phyloP scores from a whole-genome alignment of 2,329 filamentous ascomycete species.

The Lachnellula occidentalis region DNA sequence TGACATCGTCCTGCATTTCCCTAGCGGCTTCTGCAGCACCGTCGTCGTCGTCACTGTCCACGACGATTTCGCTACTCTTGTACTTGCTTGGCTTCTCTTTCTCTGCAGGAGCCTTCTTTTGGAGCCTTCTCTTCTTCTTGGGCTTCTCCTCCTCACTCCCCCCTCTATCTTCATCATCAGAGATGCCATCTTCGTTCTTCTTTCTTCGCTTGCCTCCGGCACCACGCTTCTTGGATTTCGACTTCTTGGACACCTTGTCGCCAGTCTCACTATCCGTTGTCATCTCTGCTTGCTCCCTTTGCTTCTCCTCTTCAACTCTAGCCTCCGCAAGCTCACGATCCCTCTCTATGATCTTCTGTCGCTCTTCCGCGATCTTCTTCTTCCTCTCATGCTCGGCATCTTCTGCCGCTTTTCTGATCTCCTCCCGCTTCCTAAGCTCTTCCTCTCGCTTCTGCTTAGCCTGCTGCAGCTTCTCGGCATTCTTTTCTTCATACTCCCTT shows the following conservation, averaged over 20 bases:
- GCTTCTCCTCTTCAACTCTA: conserved; percentile 64
- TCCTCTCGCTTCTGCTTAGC: conserved; percentile 76
- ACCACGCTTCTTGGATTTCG: conserved; percentile 42
- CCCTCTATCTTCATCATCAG: conserved; percentile 29
- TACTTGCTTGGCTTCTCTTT: conserved; percentile 30
- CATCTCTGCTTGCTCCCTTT: conserved; percentile 67
- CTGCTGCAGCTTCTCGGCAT: conserved; percentile 78
- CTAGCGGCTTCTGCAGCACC: conserved; percentile 25
- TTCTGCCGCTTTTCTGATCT: conserved; percentile 61
- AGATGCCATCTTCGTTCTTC: conserved; percentile 32
- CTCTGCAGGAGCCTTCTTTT: conserved; percentile 26
- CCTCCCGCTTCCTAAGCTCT: conserved; percentile 73
- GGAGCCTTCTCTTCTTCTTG: conserved; percentile 32
- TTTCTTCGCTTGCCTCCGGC: conserved; percentile 38
- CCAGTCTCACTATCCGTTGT: conserved; percentile 79
- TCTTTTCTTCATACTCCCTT: conserved; percentile 87
- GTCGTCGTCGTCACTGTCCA: conserved; percentile 30
- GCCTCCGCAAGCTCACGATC: conserved; percentile 68
- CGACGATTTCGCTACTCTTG: conserved; percentile 32
- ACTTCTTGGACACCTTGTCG: conserved; percentile 71
- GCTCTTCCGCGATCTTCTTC: conserved; percentile 79
- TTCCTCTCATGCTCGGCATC: conserved; percentile 69
- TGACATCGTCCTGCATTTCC: conserved; percentile 25
- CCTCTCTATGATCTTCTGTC: conserved; percentile 71
- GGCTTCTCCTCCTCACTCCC: conserved; percentile 33